phyloP scores from a whole-genome alignment of 164 flowering plant species.

The Chimonanthus salicifolius region DNA sequence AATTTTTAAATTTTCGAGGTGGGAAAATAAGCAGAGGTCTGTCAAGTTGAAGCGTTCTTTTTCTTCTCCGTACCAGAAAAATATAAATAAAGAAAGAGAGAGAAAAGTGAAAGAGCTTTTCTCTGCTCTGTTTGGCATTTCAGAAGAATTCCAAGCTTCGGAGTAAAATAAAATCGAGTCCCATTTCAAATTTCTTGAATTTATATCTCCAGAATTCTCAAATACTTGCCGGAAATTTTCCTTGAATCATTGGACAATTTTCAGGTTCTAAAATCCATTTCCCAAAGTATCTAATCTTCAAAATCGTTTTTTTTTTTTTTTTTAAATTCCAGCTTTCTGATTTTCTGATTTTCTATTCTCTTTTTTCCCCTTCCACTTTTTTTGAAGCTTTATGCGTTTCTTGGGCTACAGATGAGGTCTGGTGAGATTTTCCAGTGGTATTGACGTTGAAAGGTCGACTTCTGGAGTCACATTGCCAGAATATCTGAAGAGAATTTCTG shows the following conservation, averaged over 20 bases:
- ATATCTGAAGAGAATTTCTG: neutral
- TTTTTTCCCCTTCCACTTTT: neutral
- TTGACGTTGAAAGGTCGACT: neutral
- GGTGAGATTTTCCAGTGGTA: neutral
- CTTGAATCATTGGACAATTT: neutral
- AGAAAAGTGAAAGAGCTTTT: too few relatives aligned
- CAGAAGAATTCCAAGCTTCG: too few relatives aligned
- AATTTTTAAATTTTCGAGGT: too few relatives aligned
- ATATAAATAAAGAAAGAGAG: too few relatives aligned
- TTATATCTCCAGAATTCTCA: neutral
- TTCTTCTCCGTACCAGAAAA: too few relatives aligned
- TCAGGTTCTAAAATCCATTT: neutral
- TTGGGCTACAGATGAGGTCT: constrained; percentile 7
- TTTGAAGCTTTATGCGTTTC: neutral
- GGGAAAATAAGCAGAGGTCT: too few relatives aligned
- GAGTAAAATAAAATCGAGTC: neutral
- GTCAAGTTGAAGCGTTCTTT: too few relatives aligned
- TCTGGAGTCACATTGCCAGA: neutral
- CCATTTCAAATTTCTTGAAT: neutral
- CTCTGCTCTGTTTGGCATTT: too few relatives aligned
- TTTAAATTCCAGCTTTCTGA: neutral
- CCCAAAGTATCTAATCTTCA: neutral
- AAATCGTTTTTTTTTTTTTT: neutral
- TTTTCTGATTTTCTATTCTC: neutral
- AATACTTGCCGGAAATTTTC: neutral